Conservation (phyloP, 805 yeast species). For the Blastobotrys attinorum region DNA sequence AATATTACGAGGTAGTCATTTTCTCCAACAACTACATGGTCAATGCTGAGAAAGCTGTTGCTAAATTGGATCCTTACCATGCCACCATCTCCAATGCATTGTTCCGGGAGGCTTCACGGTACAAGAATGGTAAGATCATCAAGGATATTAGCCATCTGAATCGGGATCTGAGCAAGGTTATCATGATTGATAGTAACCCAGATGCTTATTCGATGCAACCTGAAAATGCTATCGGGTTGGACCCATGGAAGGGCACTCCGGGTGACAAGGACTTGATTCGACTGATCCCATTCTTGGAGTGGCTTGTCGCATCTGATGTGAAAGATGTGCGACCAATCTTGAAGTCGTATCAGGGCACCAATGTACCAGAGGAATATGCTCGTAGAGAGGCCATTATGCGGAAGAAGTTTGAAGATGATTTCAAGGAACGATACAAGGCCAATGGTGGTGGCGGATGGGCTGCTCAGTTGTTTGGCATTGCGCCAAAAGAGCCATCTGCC, state of each 20-base stretch:
- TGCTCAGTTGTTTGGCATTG: conserved; percentile 57
- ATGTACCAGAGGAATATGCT: conserved; percentile 72
- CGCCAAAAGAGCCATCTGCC: conserved; percentile 39
- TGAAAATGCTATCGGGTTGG: conserved; percentile 81
- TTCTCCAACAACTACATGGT: conserved; percentile 81
- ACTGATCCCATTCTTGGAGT: conserved; percentile 89
- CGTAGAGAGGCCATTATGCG: conserved; percentile 72
- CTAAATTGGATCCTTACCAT: conserved; percentile 87
- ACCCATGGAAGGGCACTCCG: conserved; percentile 78
- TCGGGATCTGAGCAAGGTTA: conserved; percentile 77
- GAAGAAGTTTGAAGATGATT: conserved; percentile 40
- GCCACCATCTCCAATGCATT: conserved; percentile 82
- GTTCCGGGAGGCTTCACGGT: conserved; percentile 84
- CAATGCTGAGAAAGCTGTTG: conserved; percentile 75
- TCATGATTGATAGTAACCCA: conserved; percentile 71
- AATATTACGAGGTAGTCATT: conserved; percentile 90
- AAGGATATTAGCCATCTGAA: conserved; percentile 87
- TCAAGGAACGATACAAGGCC: conserved; percentile 36
- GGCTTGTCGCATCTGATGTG: conserved; percentile 78
- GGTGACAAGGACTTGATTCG: conserved; percentile 69
- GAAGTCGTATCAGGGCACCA: conserved; percentile 59
- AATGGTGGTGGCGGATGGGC: conserved; percentile 34
- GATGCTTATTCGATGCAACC: conserved; percentile 77
- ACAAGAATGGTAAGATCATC: conserved; percentile 79
- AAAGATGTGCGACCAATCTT: conserved; percentile 87